Conservation (phyloP, 2,329 filamentous ascomycete species). For the Pseudohalonectria lignicola region DNA sequence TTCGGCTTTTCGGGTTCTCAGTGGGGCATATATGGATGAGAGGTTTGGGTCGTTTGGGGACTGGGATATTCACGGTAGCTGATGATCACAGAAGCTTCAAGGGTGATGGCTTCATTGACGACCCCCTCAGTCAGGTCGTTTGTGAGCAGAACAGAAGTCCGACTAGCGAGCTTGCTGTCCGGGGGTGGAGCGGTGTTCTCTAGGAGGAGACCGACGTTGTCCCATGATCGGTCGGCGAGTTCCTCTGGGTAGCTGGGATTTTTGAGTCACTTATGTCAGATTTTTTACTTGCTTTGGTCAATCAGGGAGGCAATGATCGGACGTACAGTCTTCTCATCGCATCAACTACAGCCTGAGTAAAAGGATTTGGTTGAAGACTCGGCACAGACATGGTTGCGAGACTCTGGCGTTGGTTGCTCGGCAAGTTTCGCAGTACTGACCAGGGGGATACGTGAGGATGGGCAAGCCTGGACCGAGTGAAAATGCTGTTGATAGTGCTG, state of each 20-base stretch:
- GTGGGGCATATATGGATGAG: no score
- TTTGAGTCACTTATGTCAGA: neutral
- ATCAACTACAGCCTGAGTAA: constrained; percentile 53
- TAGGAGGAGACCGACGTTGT: constrained; percentile 83
- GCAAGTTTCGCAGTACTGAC: no score
- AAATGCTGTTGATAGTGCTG: no score
- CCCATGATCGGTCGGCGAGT: constrained; percentile 81
- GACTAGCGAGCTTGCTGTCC: no score
- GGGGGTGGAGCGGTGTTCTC: constrained; percentile 26
- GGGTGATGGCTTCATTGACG: constrained; percentile 75
- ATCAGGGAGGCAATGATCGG: no score
- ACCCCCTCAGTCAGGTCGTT: constrained; percentile 87
- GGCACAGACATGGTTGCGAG: no score
- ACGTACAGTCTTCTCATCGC: constrained; percentile 73
- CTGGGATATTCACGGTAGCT: constrained; percentile 82
- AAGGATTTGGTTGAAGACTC: constrained; percentile 18
- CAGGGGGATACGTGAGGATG: no score
- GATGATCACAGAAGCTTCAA: constrained; percentile 68
- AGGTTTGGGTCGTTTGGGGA: no score
- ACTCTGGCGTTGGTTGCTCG: no score
- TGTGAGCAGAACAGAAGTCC: constrained; percentile 54
- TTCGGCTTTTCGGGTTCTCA: no score
- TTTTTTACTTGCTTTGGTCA: neutral
- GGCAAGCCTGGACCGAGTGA: no score
- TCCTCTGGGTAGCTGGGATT: constrained; percentile 68